Base-by-base conservation (phyloP, 2,329 filamentous ascomycete genomes). In the Aspergillus flavus region DNA sequence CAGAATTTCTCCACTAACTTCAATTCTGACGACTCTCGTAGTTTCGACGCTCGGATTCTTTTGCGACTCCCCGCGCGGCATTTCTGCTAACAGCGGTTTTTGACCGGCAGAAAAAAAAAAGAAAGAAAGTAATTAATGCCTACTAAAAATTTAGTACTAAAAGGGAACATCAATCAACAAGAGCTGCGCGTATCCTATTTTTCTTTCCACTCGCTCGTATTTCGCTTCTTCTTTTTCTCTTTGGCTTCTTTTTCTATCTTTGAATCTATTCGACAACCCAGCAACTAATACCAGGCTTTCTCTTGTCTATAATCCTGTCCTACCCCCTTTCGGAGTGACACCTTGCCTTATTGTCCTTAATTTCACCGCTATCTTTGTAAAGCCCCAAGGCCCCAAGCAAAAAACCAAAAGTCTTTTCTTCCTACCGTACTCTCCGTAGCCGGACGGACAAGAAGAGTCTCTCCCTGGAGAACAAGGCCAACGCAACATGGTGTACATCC, bases 401-500 rank as follows among this genome's bases (percentile, higher is more conserved):
- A 52, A 52, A 52, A 30, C 6, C 4, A 30, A 41, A 41, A 61
- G 5, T 3, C 19, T 21, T 57, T 23, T 23, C 9, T 58, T 21
- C 36, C 54, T 32, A 26, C 23, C 30, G 30, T 32, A 26, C 28
- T 58, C 32, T 32, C 57, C 57, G 30, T 60, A 58, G 45, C 32
- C 26, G 7, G 34, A 30, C 39, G 26, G 32, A n/a, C 54, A 43
- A 50, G 45, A 53, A 59, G 50, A 50, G 36, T 60, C 23, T 58
- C 32, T 34, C 28, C 39, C 52, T 45, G 57, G 57, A 58, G 41
- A 55, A 55, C 11, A 39, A 41, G n/a, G 26, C 52, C n/a, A 45
- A 57, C 21, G 32, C 69, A 84, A 72, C 61, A 97, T 97, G 93
- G 94, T 95, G 66, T 98, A 98, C 85, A 93, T 99, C 65, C 92